Percentiles rank a stretch among this genome's conserved stretches.
Conservation (phyloP, 495 filamentous ascomycete species). For the Talaromyces adpressus region DNA sequence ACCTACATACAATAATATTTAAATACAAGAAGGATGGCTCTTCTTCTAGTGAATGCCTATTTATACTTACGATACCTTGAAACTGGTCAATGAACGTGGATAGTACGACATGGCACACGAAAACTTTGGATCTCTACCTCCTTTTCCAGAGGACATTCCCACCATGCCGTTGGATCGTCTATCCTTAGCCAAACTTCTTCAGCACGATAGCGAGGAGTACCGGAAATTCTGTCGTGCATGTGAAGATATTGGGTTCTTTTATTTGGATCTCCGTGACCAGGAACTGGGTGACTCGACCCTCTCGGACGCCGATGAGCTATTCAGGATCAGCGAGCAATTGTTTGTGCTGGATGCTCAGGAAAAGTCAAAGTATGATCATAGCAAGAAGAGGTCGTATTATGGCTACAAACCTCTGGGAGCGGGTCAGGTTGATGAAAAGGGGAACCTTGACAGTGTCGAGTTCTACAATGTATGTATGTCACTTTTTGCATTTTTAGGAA, state of each 20-base stretch:
- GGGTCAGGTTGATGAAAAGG: slow-evolving; percentile 42
- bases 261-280: slow-evolving; percentile 44
- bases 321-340: slow-evolving; percentile 34
- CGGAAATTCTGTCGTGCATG: slow-evolving; percentile 39
- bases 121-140: slow-evolving; percentile 31
- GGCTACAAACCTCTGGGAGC: slow-evolving; percentile 52
- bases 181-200: slow-evolving; percentile 41
- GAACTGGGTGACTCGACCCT: slow-evolving; percentile 33
- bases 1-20: not conserved
- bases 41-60: not conserved
- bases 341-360: slow-evolving; percentile 46
- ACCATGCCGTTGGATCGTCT: slow-evolving; percentile 50
- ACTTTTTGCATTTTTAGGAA: not conserved
- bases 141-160: slow-evolving; percentile 46
- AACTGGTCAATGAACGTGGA: not conserved
- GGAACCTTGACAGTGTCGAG: slow-evolving; percentile 51
- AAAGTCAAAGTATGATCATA: slow-evolving; percentile 46
- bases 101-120: not conserved
- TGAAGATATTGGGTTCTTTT: slow-evolving; percentile 57
- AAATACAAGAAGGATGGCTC: not conserved
- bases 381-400: slow-evolving; percentile 31
- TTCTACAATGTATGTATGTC: slow-evolving; percentile 49
- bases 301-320: slow-evolving; percentile 37
- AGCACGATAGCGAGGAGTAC: slow-evolving; percentile 31
- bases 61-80: not conserved